Base-by-base conservation (phyloP, 2,329 filamentous ascomycete species). In the Capronia americana region DNA sequence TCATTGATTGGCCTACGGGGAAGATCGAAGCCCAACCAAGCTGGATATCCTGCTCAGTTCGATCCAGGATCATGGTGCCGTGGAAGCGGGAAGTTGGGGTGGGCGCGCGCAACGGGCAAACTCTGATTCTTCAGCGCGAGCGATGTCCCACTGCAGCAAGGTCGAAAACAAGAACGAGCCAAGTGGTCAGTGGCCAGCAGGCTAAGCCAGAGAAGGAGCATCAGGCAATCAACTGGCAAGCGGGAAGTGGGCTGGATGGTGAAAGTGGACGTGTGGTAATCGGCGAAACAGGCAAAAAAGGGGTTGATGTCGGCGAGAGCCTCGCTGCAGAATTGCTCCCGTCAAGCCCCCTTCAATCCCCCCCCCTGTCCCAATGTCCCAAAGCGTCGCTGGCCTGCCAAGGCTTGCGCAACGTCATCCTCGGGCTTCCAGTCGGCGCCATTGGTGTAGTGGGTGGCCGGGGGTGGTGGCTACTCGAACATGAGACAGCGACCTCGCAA, bases 401-500 rank as follows among this genome's bases (percentile, higher is more conserved):
- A 61, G 58, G 6, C 20, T 12, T 28, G 5, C 44, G 46, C 46
- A 51, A 61, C 58, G 58, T 61, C 58, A 61, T 51, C 53, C 14
- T 51, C 20, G 14, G 24, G 20, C 20, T 51, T 23, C 48, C 20
- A 28, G 11, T 51, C 48, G 48, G 20, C 20, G 8, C 10, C 48
- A 51, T 51, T 26, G 48, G 38, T 41, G 38, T 4, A 44, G 38
- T 7, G 4, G 38, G 14, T 44, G 38, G 38, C 38, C 5, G 38
- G n/a, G 34, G 34, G 4, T 41, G 34, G 34, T 41, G 14, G 30
- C n/a, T 30, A 34, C 17, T 5, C 20, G 20, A 61, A 61, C 48
- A 38, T 61, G 58, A 61, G 58, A 61, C 58, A 51, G 28, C 57
- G 57, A 59, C 28, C 44, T 50, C 23, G 44, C 57, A 50, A 59